Base-by-base conservation (phyloP, 176 grass and related monocot genomes). In the Musa beccarii region DNA sequence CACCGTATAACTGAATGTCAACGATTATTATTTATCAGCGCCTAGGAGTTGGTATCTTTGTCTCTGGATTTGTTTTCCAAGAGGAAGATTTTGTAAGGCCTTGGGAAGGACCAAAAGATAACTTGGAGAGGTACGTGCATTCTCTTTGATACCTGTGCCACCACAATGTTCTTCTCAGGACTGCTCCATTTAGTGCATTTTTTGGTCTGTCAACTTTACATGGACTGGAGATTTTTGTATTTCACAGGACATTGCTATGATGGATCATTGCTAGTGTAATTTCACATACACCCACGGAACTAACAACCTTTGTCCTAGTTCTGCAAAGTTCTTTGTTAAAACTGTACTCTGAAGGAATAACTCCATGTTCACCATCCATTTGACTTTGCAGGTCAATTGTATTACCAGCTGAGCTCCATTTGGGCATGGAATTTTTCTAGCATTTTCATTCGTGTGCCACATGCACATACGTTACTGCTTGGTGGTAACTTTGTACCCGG, bases 41-140 rank as follows among this genome's bases (percentile, higher is more conserved):
- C 67, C 81, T 99, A 69, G 95, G 90, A 19, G 88, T 99, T 73
- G 86, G 76, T 68, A 89, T 99, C 53, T 89, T 94, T 55, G 14
- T 91, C 59, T 83, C 90, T 21, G 95, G 90, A 53, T 99, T 94
- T 89, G 90, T 82, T 63, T 99, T 91, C 79, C 78, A 81, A 10
- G 69, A 83, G 56, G 88, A 91, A 57, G 90, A 94, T 89, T 94
- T 86, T 87, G 54, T 79, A 10, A 93, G 85, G 69, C 90, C 95
- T 59, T 99, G 95, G 95, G 90, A 99, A 87, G 88, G 80, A 80
- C 89, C 81, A 79, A 81, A 89, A 83, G 82, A 86, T 79, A 91
- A 94, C 73, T 82, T 94, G 75, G 95, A 99, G 78, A 94, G 95
- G 95, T 99, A 77, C 19, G 8, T 77, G 21, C 65, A 50, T 2